Percentiles rank a stretch among this genome's conserved stretches.
phyloP scores from a whole-genome alignment of 306 rosid genomes.

The Aeschynomene evenia region DNA sequence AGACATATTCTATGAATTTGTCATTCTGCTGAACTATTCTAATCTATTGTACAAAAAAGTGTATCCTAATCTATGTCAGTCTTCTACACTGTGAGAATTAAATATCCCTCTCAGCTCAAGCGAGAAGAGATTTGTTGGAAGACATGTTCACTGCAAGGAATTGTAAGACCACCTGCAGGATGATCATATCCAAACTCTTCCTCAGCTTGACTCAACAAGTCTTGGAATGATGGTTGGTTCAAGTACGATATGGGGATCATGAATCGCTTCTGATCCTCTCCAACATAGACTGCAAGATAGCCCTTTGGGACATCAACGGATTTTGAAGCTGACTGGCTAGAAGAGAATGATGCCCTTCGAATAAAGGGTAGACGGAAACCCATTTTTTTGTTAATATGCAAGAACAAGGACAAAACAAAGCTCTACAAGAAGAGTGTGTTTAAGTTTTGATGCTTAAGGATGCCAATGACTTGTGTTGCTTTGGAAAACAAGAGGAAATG shows the following conservation, averaged over 20 bases:
- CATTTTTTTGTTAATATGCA: slow-evolving; percentile 11
- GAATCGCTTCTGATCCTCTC: slow-evolving; percentile 43
- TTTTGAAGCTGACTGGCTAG: slow-evolving; percentile 27
- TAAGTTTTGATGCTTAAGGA: background rate
- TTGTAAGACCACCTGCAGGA: slow-evolving; percentile 52
- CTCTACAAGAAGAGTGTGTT: background rate
- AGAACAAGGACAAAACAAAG: slow-evolving; percentile 2
- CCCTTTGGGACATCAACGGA: slow-evolving; percentile 39
- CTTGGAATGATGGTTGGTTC: slow-evolving; percentile 46
- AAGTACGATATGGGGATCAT: slow-evolving; percentile 45
- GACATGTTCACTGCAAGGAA: slow-evolving; percentile 39
- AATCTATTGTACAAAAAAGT: background rate
- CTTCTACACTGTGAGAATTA: background rate
- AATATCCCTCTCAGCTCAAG: slow-evolving; percentile 10
- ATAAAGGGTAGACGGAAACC: no score
- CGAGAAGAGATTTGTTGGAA: slow-evolving; percentile 30
- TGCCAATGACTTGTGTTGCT: slow-evolving; percentile 23
- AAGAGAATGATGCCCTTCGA: slow-evolving; percentile 11
- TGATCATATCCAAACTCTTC: slow-evolving; percentile 54
- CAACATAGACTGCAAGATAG: slow-evolving; percentile 43
- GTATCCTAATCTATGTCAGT: slow-evolving; percentile 5
- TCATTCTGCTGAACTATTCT: background rate
- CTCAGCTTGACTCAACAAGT: slow-evolving; percentile 31
- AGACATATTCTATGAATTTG: background rate
- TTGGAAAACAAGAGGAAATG: slow-evolving; percentile 2